Evolutionary conservation across 1,284 basidiomycete species (phyloP).

Genomic region (Marasmius oreades): DNA sequence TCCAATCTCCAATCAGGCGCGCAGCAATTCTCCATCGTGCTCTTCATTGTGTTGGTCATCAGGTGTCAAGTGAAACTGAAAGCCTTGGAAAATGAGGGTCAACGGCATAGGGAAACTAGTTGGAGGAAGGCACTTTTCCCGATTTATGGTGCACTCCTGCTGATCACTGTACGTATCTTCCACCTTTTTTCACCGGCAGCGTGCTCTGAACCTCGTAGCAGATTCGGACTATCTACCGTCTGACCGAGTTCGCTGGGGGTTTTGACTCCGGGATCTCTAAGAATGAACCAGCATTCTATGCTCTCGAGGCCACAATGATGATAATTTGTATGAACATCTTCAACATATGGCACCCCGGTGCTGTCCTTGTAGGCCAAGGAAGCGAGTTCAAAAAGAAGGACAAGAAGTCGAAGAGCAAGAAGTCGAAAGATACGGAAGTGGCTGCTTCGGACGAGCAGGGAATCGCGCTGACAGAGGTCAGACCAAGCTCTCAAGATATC

Average conservation of each 20-base stretch:
- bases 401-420: slow-evolving; percentile 1
- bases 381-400: slow-evolving; percentile 9
- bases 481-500: too few species aligned
- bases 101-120: not conserved
- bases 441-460: too few species aligned
- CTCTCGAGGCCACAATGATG: slow-evolving; percentile 8
- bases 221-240: slow-evolving; percentile 5
- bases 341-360: slow-evolving; percentile 8
- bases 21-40: slow-evolving; percentile 19
- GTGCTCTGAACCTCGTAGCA: not conserved
- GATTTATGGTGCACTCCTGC: slow-evolving; percentile 15
- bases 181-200: not conserved
- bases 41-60: slow-evolving; percentile 16
- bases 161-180: slow-evolving; percentile 14
- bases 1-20: slow-evolving; percentile 4
- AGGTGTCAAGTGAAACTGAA: slow-evolving; percentile 14
- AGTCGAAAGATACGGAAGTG: not conserved
- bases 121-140: slow-evolving; percentile 17
- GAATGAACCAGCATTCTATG: not conserved
- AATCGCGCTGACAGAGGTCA: too few species aligned
- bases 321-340: not conserved
- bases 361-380: slow-evolving; percentile 8
- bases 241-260: not conserved
- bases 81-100: not conserved
- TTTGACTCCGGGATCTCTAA: not conserved